Percentiles rank a stretch among this genome's conserved stretches.
Conservation (phyloP, 768 basidiomycete species). For the Russula brevipes region DNA sequence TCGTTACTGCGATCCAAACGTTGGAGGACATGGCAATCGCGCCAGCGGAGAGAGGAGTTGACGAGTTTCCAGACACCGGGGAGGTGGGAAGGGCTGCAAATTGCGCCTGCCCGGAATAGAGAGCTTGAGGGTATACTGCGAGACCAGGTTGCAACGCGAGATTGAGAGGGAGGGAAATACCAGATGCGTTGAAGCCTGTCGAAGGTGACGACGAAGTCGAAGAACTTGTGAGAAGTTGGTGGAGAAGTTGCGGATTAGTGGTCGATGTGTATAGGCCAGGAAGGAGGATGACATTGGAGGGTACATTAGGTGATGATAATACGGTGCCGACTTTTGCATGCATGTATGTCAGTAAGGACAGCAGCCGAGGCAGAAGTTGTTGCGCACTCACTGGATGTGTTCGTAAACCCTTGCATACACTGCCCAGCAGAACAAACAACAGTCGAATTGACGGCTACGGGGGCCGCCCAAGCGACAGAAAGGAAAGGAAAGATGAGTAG, state of each 20-base stretch:
- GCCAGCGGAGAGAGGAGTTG: conserved; percentile 40
- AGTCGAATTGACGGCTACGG: conserved; percentile 34
- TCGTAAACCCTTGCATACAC: conserved; percentile 77
- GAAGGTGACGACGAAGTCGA: conserved; percentile 55
- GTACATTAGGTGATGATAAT: conserved; percentile 49
- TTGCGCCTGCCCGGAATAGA: conserved; percentile 61
- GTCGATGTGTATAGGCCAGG: conserved; percentile 72
- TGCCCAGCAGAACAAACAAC: conserved; percentile 85
- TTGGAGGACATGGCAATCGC: conserved; percentile 67
- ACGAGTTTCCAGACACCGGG: conserved; percentile 40
- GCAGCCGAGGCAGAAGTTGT: conserved; percentile 25
- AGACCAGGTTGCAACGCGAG: conserved; percentile 64
- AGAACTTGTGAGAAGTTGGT: conserved; percentile 59
- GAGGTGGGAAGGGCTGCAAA: conserved; percentile 54
- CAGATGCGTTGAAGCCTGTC: conserved; percentile 57
- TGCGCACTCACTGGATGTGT: conserved; percentile 56
- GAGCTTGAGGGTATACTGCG: conserved; percentile 53
- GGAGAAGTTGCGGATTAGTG: conserved; percentile 68
- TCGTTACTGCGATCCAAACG: conserved; percentile 60
- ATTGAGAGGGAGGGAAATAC: conserved; percentile 59
- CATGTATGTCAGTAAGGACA: neutral
- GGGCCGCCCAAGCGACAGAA: neutral
- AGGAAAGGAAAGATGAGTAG: conserved; percentile 2
- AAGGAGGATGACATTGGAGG: conserved; percentile 56
- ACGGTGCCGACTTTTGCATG: conserved; percentile 57